Evolutionary conservation across 176 grass and related monocot genomes (phyloP).

Genomic region (Aechmea fasciata): DNA sequence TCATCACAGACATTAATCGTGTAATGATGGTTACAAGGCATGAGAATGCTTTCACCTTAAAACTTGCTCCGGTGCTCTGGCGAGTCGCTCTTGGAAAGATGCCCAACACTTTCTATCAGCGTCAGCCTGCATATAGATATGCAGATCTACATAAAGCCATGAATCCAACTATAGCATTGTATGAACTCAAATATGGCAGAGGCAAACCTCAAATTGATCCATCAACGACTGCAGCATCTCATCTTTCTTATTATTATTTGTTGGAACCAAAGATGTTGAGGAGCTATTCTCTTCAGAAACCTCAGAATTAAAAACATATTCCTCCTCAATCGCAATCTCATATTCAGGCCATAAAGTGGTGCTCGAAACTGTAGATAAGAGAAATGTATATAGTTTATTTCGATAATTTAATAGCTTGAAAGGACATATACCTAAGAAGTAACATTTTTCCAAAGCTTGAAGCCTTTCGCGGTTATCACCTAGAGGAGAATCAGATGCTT

Average conservation of each 20-base stretch:
- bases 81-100: conserved; percentile 71
- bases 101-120: conserved; percentile 82
- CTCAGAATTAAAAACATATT: conserved; percentile 46
- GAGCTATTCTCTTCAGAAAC: conserved; percentile 46
- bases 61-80: conserved; percentile 61
- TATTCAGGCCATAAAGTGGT: conserved; percentile 69
- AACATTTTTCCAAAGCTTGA: conserved; percentile 32
- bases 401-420: conserved; percentile 20
- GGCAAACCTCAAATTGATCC: conserved; percentile 90
- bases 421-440: conserved; percentile 12
- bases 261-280: conserved; percentile 41
- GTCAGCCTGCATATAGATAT: conserved; percentile 60
- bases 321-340: conserved; percentile 59
- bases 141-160: conserved; percentile 16
- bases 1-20: background rate
- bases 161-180: background rate
- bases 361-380: conserved; percentile 42
- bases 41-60: conserved; percentile 49
- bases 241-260: conserved; percentile 46
- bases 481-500: conserved; percentile 31
- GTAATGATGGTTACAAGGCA: background rate
- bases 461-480: background rate
- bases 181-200: background rate
- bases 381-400: conserved; percentile 18
- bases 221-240: conserved; percentile 53